Evolutionary conservation across 768 basidiomycete genomes (phyloP).

Genomic region (Phanerochaete sordida): DNA sequence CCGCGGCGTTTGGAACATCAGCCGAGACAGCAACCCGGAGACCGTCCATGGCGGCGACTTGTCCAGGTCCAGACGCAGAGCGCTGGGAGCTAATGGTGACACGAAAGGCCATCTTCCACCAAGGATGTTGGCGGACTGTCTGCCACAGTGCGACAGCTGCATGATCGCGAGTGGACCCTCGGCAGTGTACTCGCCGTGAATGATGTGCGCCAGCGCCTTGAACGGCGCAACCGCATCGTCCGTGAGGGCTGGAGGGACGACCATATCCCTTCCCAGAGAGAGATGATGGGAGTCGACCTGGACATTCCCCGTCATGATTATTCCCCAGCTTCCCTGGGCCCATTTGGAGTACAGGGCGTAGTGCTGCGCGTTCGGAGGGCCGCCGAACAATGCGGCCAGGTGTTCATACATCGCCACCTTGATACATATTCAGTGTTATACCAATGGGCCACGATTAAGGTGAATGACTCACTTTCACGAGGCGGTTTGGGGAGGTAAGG

Average conservation of each 20-base stretch:
- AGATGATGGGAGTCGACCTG: slow-evolving; percentile 65
- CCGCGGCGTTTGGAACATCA: slow-evolving; percentile 61
- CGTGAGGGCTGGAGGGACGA: slow-evolving; percentile 46
- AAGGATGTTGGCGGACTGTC: slow-evolving; percentile 75
- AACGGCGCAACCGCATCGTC: slow-evolving; percentile 48
- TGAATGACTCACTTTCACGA: slow-evolving; percentile 39
- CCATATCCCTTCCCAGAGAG: slow-evolving; percentile 66
- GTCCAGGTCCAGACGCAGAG: slow-evolving; percentile 44
- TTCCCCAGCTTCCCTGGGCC: slow-evolving; percentile 79
- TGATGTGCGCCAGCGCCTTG: slow-evolving; percentile 42
- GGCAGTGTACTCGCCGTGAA: slow-evolving; percentile 36
- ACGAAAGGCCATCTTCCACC: slow-evolving; percentile 62
- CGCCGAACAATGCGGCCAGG: slow-evolving; percentile 59
- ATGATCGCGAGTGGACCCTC: slow-evolving; percentile 55
- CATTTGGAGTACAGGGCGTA: slow-evolving; percentile 67
- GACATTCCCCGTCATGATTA: slow-evolving; percentile 85
- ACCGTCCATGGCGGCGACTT: slow-evolving; percentile 15
- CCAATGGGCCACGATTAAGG: not conserved
- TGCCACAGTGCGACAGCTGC: slow-evolving; percentile 80
- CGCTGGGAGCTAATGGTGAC: slow-evolving; percentile 69
- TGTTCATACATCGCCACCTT: slow-evolving; percentile 94
- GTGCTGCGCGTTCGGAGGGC: slow-evolving; percentile 68
- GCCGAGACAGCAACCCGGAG: slow-evolving; percentile 27
- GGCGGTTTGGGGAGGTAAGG: slow-evolving; percentile 34
- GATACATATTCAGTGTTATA: not conserved